Conservation (phyloP, 2,329 filamentous ascomycete genomes). For the Aurifilum marmelostoma region DNA sequence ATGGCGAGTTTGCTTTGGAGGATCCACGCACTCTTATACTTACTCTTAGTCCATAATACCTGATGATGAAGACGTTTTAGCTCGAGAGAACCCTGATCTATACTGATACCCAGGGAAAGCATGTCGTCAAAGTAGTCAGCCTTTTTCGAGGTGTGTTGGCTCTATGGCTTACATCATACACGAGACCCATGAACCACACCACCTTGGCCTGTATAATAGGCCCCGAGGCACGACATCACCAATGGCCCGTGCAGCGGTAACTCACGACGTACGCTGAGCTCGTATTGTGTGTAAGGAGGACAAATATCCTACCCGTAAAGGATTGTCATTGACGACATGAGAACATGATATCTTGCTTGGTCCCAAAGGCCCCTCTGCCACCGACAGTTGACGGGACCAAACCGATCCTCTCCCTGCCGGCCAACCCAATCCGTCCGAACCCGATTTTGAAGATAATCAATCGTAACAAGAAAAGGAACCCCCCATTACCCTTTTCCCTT, state of each 20-base stretch:
- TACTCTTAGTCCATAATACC: neutral
- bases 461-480: neutral
- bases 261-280: neutral
- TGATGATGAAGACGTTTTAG: too few relatives aligned
- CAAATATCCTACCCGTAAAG: neutral
- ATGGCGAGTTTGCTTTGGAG: neutral
- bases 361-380: neutral
- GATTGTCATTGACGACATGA: slow-evolving; percentile 4
- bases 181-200: neutral
- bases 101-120: neutral
- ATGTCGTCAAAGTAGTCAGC: neutral
- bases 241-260: neutral
- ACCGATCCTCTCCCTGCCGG: neutral
- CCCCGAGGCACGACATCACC: neutral
- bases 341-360: neutral
- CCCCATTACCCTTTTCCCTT: neutral
- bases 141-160: neutral
- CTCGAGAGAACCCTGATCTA: too few relatives aligned
- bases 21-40: neutral
- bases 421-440: neutral
- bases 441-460: neutral
- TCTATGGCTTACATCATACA: neutral
- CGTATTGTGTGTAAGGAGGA: neutral
- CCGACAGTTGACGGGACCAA: neutral
- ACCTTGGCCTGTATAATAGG: neutral